Evolutionary conservation across 2,329 filamentous ascomycete species (phyloP), one percentile per base, ranked within the genome.

Genomic region (Pseudohalonectria lignicola): DNA sequence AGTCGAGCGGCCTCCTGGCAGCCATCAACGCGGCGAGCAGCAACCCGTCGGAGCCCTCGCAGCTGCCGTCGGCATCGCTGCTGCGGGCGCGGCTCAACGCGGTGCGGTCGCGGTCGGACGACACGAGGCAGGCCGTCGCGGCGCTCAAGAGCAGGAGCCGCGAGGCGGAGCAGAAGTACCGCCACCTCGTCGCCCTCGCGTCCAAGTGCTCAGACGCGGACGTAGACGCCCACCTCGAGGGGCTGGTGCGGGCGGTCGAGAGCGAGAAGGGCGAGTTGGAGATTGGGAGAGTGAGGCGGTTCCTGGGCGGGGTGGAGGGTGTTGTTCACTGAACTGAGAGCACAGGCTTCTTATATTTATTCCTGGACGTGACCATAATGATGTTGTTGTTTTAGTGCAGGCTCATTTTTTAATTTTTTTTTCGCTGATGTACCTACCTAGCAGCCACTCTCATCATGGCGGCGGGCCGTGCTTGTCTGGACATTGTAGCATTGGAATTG

Each of bases 141-240:
- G 73, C 73, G 5, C 70, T 98, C 8, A 81, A 86, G 54, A 79
- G 81, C 21, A 79, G 84, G 42, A 90, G 86, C 49, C 80, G 79
- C 4, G 87, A 94, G 39, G 69, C 94, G 4, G 90, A 94, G 52
- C 69, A 82, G 47, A 86, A 92, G 59, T 95, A 95, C 55, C 75
- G 87, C 19, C 83, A 82, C 47, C 85, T 96, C 21, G 86, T 98
- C 18, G 79, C 82, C 39, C 65, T 95, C 11, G 95, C 90, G 54
- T 94, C 87, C 0, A 79, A 78, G 8, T 83, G 88, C 25, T 71
- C 76, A 1, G 86, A 93, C 44, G 69, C 71, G 8, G 75, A 86
- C 41, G 83, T 96, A 12, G 92, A 96, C 49, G 74, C 76, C 41
- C 74, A 87, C 37, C 68, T 95, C 1, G 84, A 86, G 37, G 78